Evolutionary conservation across 768 basidiomycete genomes (phyloP).

Genomic region (Pleurotus cornucopiae): DNA sequence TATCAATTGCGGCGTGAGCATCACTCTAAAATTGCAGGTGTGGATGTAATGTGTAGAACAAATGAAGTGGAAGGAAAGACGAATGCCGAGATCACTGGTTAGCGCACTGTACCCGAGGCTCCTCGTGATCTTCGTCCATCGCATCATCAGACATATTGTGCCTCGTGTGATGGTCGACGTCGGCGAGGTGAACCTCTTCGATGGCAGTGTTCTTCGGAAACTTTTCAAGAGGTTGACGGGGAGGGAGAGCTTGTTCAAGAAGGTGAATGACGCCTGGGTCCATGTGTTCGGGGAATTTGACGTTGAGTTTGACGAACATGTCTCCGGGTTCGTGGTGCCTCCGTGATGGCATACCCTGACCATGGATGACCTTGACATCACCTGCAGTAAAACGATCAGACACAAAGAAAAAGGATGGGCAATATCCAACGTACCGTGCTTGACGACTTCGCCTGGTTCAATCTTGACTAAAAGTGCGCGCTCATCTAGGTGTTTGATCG

Average conservation of each 20-base stretch:
- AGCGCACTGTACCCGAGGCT: conserved; percentile 94
- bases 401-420: conserved; percentile 8
- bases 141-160: conserved; percentile 49
- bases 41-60: conserved; percentile 3
- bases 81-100: conserved; percentile 56
- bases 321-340: conserved; percentile 97
- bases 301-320: conserved; percentile 80
- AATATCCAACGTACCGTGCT: conserved; percentile 67
- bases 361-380: conserved; percentile 84
- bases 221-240: conserved; percentile 62
- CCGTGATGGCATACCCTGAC: conserved; percentile 98
- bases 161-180: conserved; percentile 67
- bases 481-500: conserved; percentile 92
- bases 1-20: conserved; percentile 1
- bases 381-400: conserved; percentile 38
- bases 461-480: conserved; percentile 81
- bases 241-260: conserved; percentile 83
- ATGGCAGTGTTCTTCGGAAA: conserved; percentile 63
- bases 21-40: conserved; percentile 19
- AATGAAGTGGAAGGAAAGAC: conserved; percentile 12
- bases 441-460: conserved; percentile 85
- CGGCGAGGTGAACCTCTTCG: conserved; percentile 83
- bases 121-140: conserved; percentile 94
- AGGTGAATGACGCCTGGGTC: conserved; percentile 59
- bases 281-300: conserved; percentile 86